Conservation (phyloP, 2,329 filamentous ascomycete genomes). For the Cladosporium halotolerans region DNA sequence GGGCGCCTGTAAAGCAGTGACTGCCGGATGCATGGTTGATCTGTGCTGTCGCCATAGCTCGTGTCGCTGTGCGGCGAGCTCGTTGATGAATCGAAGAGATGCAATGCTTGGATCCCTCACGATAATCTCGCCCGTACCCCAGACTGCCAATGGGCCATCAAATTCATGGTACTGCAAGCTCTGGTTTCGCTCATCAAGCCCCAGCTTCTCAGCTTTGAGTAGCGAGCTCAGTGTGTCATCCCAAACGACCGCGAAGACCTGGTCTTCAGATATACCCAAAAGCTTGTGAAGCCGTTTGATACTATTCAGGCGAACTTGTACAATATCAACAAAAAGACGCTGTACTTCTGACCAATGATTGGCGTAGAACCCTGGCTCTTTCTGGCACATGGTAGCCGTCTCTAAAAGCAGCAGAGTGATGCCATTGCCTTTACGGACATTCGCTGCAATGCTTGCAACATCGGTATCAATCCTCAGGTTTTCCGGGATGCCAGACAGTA, state of each 20-base stretch:
- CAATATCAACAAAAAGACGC: slow-evolving; percentile 15
- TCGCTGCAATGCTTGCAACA: not conserved
- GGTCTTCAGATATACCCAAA: slow-evolving; percentile 15
- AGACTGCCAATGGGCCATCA: slow-evolving; percentile 7
- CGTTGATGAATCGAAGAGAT: slow-evolving; percentile 31
- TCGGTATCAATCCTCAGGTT: not conserved
- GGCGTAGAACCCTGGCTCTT: slow-evolving; percentile 29
- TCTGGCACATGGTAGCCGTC: slow-evolving; percentile 23
- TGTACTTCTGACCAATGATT: slow-evolving; percentile 15
- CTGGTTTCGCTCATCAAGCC: slow-evolving; percentile 17
- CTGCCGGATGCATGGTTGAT: slow-evolving; percentile 19
- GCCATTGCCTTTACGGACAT: slow-evolving; percentile 22
- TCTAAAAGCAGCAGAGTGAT: slow-evolving; percentile 28
- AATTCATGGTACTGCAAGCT: slow-evolving; percentile 12
- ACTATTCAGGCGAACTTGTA: slow-evolving; percentile 13
- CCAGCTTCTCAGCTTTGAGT: slow-evolving; percentile 16
- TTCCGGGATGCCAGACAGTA: not conserved
- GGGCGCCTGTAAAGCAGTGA: slow-evolving; percentile 22
- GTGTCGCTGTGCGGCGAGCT: slow-evolving; percentile 30
- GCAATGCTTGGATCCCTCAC: slow-evolving; percentile 16
- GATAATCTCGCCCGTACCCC: not conserved
- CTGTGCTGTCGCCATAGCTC: slow-evolving; percentile 28
- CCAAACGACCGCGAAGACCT: slow-evolving; percentile 24
- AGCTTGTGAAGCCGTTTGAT: slow-evolving; percentile 14
- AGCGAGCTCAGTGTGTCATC: slow-evolving; percentile 19